Evolutionary conservation across 345 rosid genomes (phyloP), one percentile per base, ranked within the genome.

Genomic region (Arabis alpina): DNA sequence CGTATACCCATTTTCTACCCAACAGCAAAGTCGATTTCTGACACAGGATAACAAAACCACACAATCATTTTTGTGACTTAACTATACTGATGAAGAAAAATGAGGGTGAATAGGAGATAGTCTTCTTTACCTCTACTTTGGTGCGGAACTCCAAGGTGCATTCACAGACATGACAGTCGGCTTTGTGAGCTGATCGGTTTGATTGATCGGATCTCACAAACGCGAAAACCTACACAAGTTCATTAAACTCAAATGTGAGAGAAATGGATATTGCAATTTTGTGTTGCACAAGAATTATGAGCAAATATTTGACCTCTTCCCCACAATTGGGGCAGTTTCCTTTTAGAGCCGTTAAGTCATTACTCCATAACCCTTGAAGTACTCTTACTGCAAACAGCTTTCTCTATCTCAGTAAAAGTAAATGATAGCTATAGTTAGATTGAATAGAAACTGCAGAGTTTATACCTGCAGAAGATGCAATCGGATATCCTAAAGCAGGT

Each of bases 251-350:
- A 42, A 49, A 57, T 56, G 40, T 42, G n/a, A 57, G 45, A 58
- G 14, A 58, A 30, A 36, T 32, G 19, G 37, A 53, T 32, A 24
- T 19, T 13, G 43, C 10, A 24, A 24, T 5, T 16, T n/a, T 19
- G 54, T 39, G 45, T 44, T 36, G 53, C 47, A 64, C 14, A 43
- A 50, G 32, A 67, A 8, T 2, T 12, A 25, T 8, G 4, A 48
- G 66, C 43, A 23, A 34, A 64, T 54, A 28, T 79, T 77, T 72
- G n/a, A 91, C 99, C 99, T 94, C 99, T 72, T 94, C 99, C 40
- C 96, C 93, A 13, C 99, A 94, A 76, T 91, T 89, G 3, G 97
- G 99, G 71, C 99, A 94, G 71, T 91, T 84, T 61, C 99, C 97
- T 79, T 73, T 91, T 55, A 94, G 83, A 56, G 95, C 91, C 25